Base-by-base conservation (phyloP, 306 rosid species). In the Ormosia semicastrata region DNA sequence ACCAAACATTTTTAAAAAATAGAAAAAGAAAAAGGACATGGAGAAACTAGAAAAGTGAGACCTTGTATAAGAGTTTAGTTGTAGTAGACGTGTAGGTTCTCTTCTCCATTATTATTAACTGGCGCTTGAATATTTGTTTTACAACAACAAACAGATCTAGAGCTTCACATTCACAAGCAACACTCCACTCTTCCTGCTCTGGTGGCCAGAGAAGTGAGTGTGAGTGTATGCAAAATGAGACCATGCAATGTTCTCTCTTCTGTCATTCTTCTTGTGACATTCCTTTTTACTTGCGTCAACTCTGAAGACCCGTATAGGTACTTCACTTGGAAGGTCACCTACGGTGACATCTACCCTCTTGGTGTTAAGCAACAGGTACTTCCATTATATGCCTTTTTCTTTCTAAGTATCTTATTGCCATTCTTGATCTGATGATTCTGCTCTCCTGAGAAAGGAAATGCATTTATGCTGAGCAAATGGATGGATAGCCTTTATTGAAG, bases 281-380 rank as follows among this genome's bases (percentile, higher is more conserved):
- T 73, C 9, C 49, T 66, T 59, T 53, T 49, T 32, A 33, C 84
- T 85, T 90, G 87, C 36, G 94, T 80, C 57, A 79, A 82, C 52
- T 89, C 77, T 75, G 99, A 95, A 59, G 90, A 95, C 91, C 99
- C 99, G 0, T 95, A 95, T 39, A 87, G 92, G 49, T 86, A 80
- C 83, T 29, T 90, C 84, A 90, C 95, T 40, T 95, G 99, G 99
- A 93, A 95, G 88, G 85, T 95, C 84, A 93, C 99, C 58, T 89
- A 92, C 8, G 98, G 97, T 34, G 91, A 93, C 72, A 93, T 93
- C 69, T 95, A 90, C 70, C 98, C 98, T 30, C 97, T 95, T 69
- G 99, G 99, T 64, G 89, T 90, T 69, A 93, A 93, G 83, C 99
- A 93, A 79, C 91, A 90, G 99, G 99, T 95, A 54, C 79, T 18